Evolutionary conservation across 2,329 filamentous ascomycete genomes (phyloP), one percentile per base, ranked within the genome.

Genomic region (Monosporascus sp.): DNA sequence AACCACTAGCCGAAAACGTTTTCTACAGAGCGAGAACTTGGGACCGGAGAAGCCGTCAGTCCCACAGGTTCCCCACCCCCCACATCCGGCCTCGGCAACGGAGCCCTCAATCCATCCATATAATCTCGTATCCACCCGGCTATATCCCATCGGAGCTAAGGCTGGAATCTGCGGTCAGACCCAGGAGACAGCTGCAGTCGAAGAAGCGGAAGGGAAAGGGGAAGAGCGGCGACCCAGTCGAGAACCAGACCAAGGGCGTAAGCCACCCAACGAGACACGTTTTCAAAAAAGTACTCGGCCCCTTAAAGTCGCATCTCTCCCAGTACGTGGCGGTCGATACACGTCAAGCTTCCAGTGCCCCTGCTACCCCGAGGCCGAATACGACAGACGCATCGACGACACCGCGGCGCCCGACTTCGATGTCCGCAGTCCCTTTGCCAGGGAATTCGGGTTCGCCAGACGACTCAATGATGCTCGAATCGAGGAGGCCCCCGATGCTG

Each of bases 91-190:
- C 75, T 46, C 73, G 79, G 56, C 70, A 70, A 51, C 73, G 76
- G 58, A 69, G 78, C 64, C 77, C 75, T 17, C 77, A 80, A 54
- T 77, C 76, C 51, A 80, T 82, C 58, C 76, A 78, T 63, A 79
- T 82, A 55, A 71, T 70, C 51, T 74, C 71, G 58, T 78, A 74
- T 56, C 72, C 65, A 50, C 53, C 72, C 60, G 63, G 74, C 20
- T 72, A 68, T 62, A 66, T 77, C 24, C 76, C 76, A 18, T 68
- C 70, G 53, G 76, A 79, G 53, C 60, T 78, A 45, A 71, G 74
- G 58, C 62, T 66, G 70, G 58, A 73, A 65, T 54, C 66, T 59
- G 47, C 72, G 68, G 52, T 70, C 74, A 58, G 81, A 79, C 63
- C 74, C 72, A 52, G 75, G 79, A 46, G 24, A 27, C 59, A 74